Conservation (phyloP, 306 rosid genomes). For the Luffa acutangula region DNA sequence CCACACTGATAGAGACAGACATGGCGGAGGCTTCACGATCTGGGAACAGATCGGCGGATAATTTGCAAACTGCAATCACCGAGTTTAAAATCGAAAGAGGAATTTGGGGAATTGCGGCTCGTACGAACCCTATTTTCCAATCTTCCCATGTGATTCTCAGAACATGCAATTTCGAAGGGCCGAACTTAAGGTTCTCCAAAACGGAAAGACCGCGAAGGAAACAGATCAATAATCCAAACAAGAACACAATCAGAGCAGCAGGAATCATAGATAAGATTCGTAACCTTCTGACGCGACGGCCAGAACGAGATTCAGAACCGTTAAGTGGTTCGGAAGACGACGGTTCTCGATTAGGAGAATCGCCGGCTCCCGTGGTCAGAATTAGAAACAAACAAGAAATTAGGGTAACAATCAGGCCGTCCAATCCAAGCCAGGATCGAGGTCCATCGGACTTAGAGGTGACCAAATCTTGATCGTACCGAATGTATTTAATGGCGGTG, state of each 20-base stretch:
- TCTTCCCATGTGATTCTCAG: constrained; percentile 57
- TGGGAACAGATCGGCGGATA: constrained; percentile 72
- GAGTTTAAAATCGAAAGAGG: constrained; percentile 65
- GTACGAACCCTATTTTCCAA: constrained; percentile 50
- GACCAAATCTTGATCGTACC: constrained; percentile 42
- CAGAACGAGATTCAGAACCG: not conserved
- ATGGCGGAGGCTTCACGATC: constrained; percentile 56
- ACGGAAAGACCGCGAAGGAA: constrained; percentile 51
- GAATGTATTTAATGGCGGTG: constrained; percentile 65
- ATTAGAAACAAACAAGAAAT: constrained; percentile 35
- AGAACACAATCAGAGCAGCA: constrained; percentile 48
- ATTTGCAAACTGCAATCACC: constrained; percentile 65
- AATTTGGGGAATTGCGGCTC: constrained; percentile 68
- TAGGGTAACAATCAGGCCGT: constrained; percentile 49
- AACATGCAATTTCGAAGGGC: constrained; percentile 33
- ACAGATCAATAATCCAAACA: constrained; percentile 43
- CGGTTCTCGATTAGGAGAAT: not conserved
- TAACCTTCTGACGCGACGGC: constrained; percentile 14
- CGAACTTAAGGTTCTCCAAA: constrained; percentile 32
- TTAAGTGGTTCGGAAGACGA: not conserved
- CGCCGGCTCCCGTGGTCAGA: constrained; percentile 63
- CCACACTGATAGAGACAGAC: constrained; percentile 58
- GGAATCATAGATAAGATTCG: constrained; percentile 35
- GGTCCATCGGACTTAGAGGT: constrained; percentile 34
- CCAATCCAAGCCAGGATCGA: constrained; percentile 54